Evolutionary conservation across 2,329 filamentous ascomycete genomes (phyloP).

Genomic region (Fusarium coffeatum): DNA sequence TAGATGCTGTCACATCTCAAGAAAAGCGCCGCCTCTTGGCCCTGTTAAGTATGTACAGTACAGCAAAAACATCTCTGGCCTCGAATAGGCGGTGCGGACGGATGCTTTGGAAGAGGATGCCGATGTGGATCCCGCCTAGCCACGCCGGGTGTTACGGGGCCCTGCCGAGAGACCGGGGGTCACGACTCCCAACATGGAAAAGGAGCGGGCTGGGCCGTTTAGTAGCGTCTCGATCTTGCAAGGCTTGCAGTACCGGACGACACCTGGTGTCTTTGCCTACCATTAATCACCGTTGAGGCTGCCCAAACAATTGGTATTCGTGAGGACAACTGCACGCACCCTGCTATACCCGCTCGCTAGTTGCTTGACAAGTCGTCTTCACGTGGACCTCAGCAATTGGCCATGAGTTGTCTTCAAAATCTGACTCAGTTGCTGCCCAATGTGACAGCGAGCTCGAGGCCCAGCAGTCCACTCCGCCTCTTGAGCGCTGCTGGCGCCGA

Average conservation of each 20-base stretch:
- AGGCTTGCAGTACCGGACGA: conserved; percentile 27
- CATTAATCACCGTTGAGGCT: conserved; percentile 8
- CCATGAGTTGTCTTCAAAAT: conserved; percentile 24
- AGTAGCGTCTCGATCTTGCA: conserved; percentile 24
- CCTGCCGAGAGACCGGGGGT: conserved; percentile 24
- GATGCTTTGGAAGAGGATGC: conserved; percentile 20
- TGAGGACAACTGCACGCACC: conserved; percentile 4
- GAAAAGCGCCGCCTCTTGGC: conserved; percentile 12
- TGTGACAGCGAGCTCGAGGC: conserved; percentile 29
- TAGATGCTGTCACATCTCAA: conserved; percentile 26
- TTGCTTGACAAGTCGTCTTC: conserved; percentile 10
- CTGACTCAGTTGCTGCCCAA: conserved; percentile 46
- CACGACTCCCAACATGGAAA: conserved; percentile 17
- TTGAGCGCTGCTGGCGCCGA: conserved; percentile 20
- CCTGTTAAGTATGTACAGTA: conserved; percentile 25
- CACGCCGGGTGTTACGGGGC: conserved; percentile 22
- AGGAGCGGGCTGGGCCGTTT: conserved; percentile 32
- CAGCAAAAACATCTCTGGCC: conserved; percentile 15
- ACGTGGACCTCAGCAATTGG: conserved; percentile 46
- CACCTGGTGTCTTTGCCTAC: background rate
- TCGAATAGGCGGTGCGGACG: conserved; percentile 31
- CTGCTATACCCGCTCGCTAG: conserved; percentile 8
- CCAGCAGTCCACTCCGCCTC: conserved; percentile 22
- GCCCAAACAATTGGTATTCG: conserved; percentile 29
- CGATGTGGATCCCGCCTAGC: conserved; percentile 24